Evolutionary conservation across 1,284 basidiomycete species (phyloP).

Genomic region (Cutaneotrichosporon cyanovorans): DNA sequence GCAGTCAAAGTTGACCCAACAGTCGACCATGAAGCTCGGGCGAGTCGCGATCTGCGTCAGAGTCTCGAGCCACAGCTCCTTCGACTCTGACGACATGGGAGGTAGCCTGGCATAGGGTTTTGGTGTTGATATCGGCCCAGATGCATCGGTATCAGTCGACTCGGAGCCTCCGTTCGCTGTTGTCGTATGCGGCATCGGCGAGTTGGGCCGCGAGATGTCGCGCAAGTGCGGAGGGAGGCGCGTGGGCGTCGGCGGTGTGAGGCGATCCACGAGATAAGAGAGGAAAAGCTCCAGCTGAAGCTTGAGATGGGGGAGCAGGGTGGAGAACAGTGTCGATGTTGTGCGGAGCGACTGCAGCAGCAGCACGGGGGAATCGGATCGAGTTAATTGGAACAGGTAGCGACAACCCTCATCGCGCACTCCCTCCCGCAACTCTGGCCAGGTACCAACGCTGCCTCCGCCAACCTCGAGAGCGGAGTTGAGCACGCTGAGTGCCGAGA

Average conservation of each 20-base stretch:
- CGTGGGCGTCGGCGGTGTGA: slow-evolving; percentile 55
- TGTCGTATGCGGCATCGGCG: slow-evolving; percentile 43
- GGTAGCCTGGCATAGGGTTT: slow-evolving; percentile 42
- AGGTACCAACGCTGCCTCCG: slow-evolving; percentile 65
- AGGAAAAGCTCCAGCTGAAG: slow-evolving; percentile 95
- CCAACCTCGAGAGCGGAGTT: slow-evolving; percentile 84
- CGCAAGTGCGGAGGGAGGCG: slow-evolving; percentile 31
- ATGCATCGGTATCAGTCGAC: slow-evolving; percentile 10
- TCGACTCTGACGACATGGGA: slow-evolving; percentile 74
- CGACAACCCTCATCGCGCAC: slow-evolving; percentile 79
- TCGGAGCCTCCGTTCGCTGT: slow-evolving; percentile 14
- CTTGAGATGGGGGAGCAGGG: slow-evolving; percentile 79
- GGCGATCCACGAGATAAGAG: slow-evolving; percentile 83
- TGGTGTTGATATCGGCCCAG: slow-evolving; percentile 23
- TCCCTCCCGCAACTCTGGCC: slow-evolving; percentile 45
- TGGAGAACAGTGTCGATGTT: slow-evolving; percentile 80
- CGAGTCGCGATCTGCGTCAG: slow-evolving; percentile 71
- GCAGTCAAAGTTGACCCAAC: slow-evolving; percentile 96
- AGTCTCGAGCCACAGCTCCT: slow-evolving; percentile 85
- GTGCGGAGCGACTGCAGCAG: slow-evolving; percentile 75
- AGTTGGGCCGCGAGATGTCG: slow-evolving; percentile 50
- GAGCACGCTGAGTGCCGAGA: slow-evolving; percentile 79
- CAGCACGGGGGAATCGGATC: slow-evolving; percentile 75
- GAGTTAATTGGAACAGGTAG: slow-evolving; percentile 84
- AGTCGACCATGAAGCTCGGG: slow-evolving; percentile 75